phyloP scores from a whole-genome alignment of 164 flowering plant genomes.

The Tinospora cordifolia region DNA sequence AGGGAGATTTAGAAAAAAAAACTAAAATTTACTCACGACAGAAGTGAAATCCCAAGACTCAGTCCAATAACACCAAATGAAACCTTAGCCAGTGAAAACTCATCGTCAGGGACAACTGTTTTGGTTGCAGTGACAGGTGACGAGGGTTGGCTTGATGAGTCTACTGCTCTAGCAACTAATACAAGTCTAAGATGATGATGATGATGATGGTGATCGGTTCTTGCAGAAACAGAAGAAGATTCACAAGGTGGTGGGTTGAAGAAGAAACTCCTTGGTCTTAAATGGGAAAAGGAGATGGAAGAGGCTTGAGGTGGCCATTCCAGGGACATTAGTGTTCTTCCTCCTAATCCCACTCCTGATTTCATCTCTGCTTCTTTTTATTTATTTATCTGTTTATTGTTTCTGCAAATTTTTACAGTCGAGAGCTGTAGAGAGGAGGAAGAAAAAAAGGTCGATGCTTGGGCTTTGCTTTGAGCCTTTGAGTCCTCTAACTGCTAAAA shows the following conservation, averaged over 20 bases:
- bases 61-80: constrained; percentile 95
- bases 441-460: neutral
- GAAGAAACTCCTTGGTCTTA: neutral
- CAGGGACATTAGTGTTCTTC: neutral
- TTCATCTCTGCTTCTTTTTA: neutral
- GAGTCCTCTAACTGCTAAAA: neutral
- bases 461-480: neutral
- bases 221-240: neutral
- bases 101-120: neutral
- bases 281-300: neutral
- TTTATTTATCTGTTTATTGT: too few species aligned
- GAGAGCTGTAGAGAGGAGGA: neutral
- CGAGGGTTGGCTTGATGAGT: neutral
- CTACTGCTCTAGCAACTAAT: neutral
- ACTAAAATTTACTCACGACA: constrained; percentile 48
- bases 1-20: neutral
- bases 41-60: constrained; percentile 64
- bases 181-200: neutral
- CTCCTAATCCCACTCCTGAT: neutral
- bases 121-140: neutral
- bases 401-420: neutral
- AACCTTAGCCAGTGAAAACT: constrained; percentile 65
- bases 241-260: neutral
- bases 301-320: neutral
- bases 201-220: neutral